These are phyloP conservation scores for Sclerotinia sclerotiorum DNA, from an alignment of 2,329 filamentous ascomycete genomes.

Conservation along the genomic window DNA sequence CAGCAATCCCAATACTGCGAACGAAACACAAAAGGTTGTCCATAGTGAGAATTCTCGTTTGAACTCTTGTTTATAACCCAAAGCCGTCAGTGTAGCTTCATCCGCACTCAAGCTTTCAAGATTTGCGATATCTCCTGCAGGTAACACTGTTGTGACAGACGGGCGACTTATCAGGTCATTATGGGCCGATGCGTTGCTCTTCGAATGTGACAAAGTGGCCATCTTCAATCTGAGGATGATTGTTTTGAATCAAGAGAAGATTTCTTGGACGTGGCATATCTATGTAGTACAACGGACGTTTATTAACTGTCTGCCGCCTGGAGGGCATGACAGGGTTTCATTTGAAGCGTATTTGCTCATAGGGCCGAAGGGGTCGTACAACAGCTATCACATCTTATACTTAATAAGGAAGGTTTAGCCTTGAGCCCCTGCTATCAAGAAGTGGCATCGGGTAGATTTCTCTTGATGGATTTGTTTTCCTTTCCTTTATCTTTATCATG, in stretches of 20 bases:
- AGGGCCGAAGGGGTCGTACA: conserved; percentile 16
- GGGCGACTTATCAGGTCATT: conserved; percentile 26
- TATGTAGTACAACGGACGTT: conserved; percentile 9
- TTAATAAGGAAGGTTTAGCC: conserved; percentile 21
- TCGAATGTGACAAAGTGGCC: conserved; percentile 11
- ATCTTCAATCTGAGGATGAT: conserved; percentile 20
- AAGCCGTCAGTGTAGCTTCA: conserved; percentile 60
- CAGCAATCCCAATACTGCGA: conserved; percentile 69
- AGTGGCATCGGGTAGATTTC: conserved; percentile 6
- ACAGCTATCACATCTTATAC: conserved; percentile 19
- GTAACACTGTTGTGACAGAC: conserved; percentile 52
- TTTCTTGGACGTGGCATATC: not conserved
- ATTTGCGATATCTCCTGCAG: conserved; percentile 49
- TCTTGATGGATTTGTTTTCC: not conserved
- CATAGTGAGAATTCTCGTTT: conserved; percentile 69
- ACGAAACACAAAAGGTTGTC: conserved; percentile 73
- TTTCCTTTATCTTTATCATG: not conserved
- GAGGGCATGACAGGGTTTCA: not conserved
- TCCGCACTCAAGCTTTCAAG: conserved; percentile 50
- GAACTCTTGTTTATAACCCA: conserved; percentile 56
- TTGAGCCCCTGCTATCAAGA: conserved; percentile 14
- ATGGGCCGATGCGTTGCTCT: conserved; percentile 22
- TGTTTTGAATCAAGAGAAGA: not conserved
- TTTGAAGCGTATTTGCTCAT: conserved; percentile 1
- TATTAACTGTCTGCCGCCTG: not conserved